Evolutionary conservation across 1,284 basidiomycete genomes (phyloP), one percentile per base, ranked within the genome.

Genomic region (Schizophyllum amplum): DNA sequence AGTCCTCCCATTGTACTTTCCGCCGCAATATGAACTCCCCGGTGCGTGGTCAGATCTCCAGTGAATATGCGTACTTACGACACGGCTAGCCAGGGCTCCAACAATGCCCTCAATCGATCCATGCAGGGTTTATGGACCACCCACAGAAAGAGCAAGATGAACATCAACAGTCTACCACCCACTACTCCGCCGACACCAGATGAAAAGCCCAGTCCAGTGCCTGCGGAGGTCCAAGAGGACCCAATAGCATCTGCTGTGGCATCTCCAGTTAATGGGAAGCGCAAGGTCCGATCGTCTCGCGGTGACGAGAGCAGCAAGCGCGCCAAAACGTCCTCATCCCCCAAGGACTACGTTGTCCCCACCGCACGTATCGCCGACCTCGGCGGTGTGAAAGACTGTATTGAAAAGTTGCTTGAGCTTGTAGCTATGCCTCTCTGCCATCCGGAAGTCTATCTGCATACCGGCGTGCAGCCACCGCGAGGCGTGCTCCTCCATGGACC

Each of bases 401-500:
- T 98, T 27, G 94, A 96, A 68, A 95, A 94, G 71, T 84, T 98
- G 73, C 80, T 98, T 25, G 96, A 98, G 69, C 86, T 97, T 21
- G 94, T 98, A 23, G 94, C 92, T 0, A 88, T 98, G 82, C 96
- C 96, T 0, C 73, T 99, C 3, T 87, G 88, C 57, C 96, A 98
- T 71, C 96, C 96, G 0, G 96, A 99, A 70, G 87, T 99, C 13
- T 99, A 98, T 72, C 71, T 91, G 5, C 88, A 94, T 64, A 96
- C 94, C 0, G 96, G 96, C 1, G 90, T 98, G 9, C 89, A 92
- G 62, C 88, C 95, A 3, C 95, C 95, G 0, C 76, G 94, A 53
- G 96, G 96, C n/a, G 94, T 99, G 0, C 72, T 99, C 22, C 73
- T 99, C 5, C 92, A 98, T 70, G 97, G 96, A 1, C 96, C 96